Conservation (phyloP, 2,329 filamentous ascomycete species). For the Aspergillus spinulosporus region DNA sequence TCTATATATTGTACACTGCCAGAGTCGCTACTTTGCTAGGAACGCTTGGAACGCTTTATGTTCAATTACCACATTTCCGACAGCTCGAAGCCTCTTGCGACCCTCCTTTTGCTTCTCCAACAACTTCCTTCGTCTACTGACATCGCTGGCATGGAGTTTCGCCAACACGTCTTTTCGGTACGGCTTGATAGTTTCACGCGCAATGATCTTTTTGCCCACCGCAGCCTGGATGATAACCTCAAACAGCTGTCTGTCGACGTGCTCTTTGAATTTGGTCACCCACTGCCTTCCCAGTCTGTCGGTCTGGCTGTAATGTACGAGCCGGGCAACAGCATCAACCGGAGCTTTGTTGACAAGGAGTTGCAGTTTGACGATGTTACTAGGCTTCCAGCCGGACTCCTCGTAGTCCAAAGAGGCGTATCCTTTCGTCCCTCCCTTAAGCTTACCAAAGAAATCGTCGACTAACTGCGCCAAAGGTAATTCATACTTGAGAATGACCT, state of each 20-base stretch:
- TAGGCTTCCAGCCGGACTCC: conserved; percentile 81
- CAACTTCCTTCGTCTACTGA: conserved; percentile 77
- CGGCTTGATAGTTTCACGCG: conserved; percentile 91
- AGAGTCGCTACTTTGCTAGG: conserved; percentile 66
- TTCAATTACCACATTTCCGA: conserved; percentile 91
- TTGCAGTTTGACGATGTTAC: conserved; percentile 83
- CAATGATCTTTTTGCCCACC: conserved; percentile 77
- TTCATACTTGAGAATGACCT: conserved; percentile 93
- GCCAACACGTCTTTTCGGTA: conserved; percentile 93
- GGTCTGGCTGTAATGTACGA: conserved; percentile 80
- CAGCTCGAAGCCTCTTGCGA: conserved; percentile 74
- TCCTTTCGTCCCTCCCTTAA: conserved; percentile 90
- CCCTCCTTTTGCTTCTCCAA: conserved; percentile 97
- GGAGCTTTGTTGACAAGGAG: conserved; percentile 89
- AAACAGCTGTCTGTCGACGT: conserved; percentile 95
- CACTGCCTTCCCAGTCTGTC: conserved; percentile 79
- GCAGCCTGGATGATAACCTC: conserved; percentile 94
- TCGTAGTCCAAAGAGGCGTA: conserved; percentile 97
- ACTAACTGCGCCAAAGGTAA: conserved; percentile 86
- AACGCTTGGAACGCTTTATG: conserved; percentile 95
- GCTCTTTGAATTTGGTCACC: conserved; percentile 95
- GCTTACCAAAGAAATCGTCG: conserved; percentile 94
- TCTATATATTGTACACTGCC: conserved; percentile 3
- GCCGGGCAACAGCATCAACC: conserved; percentile 90
- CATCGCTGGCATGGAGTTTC: conserved; percentile 89